Evolutionary conservation across 2,329 filamentous ascomycete species (phyloP), one percentile per base, ranked within the genome.

Genomic region (Coniella vitis): DNA sequence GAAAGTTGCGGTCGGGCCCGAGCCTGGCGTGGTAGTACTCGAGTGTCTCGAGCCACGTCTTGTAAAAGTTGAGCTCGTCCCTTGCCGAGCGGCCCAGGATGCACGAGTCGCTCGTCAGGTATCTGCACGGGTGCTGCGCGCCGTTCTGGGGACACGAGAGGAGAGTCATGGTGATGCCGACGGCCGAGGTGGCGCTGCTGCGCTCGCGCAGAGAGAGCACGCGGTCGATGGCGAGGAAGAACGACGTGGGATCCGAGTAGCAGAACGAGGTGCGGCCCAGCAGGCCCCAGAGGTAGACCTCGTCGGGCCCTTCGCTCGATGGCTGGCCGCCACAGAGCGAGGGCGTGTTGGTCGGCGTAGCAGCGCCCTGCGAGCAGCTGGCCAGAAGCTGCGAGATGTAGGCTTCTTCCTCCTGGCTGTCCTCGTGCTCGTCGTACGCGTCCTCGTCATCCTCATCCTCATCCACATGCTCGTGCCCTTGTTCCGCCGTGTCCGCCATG

Each of bases 191-290:
- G 14, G 13, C 45, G 5, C 17, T 17, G 13, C 25, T 35, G 19
- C 51, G 47, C 12, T 36, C 19, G 12, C 20, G 9, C 2, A 53
- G 47, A 9, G 12, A 21, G 3, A 53, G 44, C 4, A 38, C 25
- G 12, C 35, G 25, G 16, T 53, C 51, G 17, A 53, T 44, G 17
- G 47, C 47, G 19, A 20, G 19, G 19, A 50, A 53, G 22, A 53
- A 47, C 3, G 34, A 44, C 10, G 13, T 37, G 13, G 47, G 32
- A 2, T 35, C 13, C 4, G 29, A 36, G 35, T 38, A 29, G 7
- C 17, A 25, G 16, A 42, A 53, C 16, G 3, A 2, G 2, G 22
- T 29, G 12, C 34, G 36, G 20, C 51, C 51, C 7, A 17, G 37
- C 17, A 50, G 49, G 2, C 31, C 37, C 29, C 38, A 49, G 37